A percentile compares a stretch with the other conserved stretches of the same genome.
These are phyloP conservation scores for Ceratocystis lukuohia DNA, from an alignment of 2,329 filamentous ascomycete genomes.

Conservation along the genomic window DNA sequence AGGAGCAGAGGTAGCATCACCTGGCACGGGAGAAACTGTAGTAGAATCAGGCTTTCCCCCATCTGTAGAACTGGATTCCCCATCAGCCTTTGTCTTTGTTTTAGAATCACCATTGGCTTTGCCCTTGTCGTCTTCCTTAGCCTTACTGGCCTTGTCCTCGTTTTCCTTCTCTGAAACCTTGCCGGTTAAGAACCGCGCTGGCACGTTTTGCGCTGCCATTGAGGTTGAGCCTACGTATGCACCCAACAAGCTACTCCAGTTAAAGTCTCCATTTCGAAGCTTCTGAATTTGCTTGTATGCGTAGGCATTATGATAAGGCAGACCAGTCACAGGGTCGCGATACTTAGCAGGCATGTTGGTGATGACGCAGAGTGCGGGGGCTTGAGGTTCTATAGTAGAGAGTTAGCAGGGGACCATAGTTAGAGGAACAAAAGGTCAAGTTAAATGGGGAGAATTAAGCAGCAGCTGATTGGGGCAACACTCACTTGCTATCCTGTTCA, in stretches of 20 bases:
- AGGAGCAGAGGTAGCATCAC: background rate
- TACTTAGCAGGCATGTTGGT: conserved; percentile 72
- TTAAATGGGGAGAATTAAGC: background rate
- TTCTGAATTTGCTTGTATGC: conserved; percentile 75
- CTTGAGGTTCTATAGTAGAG: conserved; percentile 33
- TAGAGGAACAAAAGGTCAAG: background rate
- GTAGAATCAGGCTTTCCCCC: background rate
- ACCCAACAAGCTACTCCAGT: conserved; percentile 69
- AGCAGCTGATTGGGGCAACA: conserved; percentile 14
- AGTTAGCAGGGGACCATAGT: background rate
- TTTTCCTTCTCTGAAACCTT: background rate
- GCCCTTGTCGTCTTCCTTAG: background rate
- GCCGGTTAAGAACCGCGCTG: conserved; percentile 50
- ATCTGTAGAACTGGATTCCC: background rate
- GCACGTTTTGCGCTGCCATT: conserved; percentile 61
- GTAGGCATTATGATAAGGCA: conserved; percentile 65
- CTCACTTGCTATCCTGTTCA: conserved; percentile 44
- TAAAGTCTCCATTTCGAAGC: conserved; percentile 58
- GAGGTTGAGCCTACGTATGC: conserved; percentile 64
- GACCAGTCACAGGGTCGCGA: conserved; percentile 68
- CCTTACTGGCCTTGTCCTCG: background rate
- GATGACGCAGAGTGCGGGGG: conserved; percentile 57
- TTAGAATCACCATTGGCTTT: background rate
- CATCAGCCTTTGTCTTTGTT: background rate
- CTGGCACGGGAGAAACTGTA: background rate